Base-by-base conservation (phyloP, 371 early-diverging fungal genomes). In the Mortierella sp. region DNA sequence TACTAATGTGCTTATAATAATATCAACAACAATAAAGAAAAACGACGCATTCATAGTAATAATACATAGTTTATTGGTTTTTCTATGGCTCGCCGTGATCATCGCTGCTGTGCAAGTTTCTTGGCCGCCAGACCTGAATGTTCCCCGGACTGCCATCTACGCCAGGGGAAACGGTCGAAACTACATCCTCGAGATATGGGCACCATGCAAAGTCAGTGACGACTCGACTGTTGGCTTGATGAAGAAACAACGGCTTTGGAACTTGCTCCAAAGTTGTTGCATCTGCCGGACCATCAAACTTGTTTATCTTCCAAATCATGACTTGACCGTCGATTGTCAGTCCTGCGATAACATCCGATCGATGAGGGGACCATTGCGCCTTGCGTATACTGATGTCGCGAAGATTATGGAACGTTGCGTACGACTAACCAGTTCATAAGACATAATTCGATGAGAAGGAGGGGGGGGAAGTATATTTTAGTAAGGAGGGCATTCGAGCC, bases 71-170 rank as follows among this genome's bases (percentile, higher is more conserved):
- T n/a, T n/a, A n/a, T n/a, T n/a, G n/a, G n/a, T 11, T 56, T n/a
- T 54, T 47, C 47, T 41, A 72, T 6, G 72, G 72, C 34, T 72
- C 72, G 14, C 56, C 72, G 21, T 60, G 30, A 11, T 60, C 72
- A 23, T 65, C 57, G 14, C 17, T 26, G 31, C 56, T 52, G 24
- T 65, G 50, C 15, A 72, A 54, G 12, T 73, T 73, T 28, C 75
- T 56, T 24, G 75, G 75, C 5, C 75, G 53, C 75, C 75, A 73
- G 2, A 73, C 75, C 63, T 73, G 73, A 30, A 73, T 73, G 6
- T 46, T 37, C 21, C 73, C 73, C 12, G 44, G 39, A 3, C 15
- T n/a, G 2, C 27, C 23, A 3, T 4, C 11, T 15, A 48, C 42
- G 9, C 68, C 59, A 12, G 73, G 68, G 24, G 56, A 56, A 0